Conservation (phyloP, 2,329 filamentous ascomycete genomes). For the Fusarium mangiferae region DNA sequence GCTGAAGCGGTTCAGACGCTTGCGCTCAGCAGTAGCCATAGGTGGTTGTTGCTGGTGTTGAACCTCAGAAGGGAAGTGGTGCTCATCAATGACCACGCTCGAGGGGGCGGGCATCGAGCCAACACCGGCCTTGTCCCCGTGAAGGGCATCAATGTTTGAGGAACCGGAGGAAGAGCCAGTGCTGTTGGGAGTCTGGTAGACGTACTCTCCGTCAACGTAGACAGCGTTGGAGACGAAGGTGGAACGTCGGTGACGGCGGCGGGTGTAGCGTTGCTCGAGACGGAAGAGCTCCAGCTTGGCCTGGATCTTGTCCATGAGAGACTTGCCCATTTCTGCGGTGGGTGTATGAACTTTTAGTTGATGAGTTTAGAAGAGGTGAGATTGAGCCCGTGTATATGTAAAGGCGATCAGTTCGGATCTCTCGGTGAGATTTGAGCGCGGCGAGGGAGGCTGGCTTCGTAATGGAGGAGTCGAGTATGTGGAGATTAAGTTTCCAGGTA, state of each 20-base stretch:
- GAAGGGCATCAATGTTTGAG: slow-evolving; percentile 52
- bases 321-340: slow-evolving; percentile 57
- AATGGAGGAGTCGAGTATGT: slow-evolving; percentile 26
- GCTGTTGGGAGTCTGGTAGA: slow-evolving; percentile 75
- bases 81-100: slow-evolving; percentile 43
- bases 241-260: slow-evolving; percentile 84
- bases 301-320: slow-evolving; percentile 69
- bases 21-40: slow-evolving; percentile 50
- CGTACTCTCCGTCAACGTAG: slow-evolving; percentile 96
- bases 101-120: slow-evolving; percentile 32
- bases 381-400: slow-evolving; percentile 2
- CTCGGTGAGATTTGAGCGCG: slow-evolving; percentile 23
- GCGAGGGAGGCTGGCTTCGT: slow-evolving; percentile 26
- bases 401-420: slow-evolving; percentile 17
- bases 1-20: slow-evolving; percentile 65
- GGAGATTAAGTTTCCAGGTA: slow-evolving; percentile 29
- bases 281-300: slow-evolving; percentile 89
- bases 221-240: slow-evolving; percentile 89
- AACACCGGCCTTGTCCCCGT: slow-evolving; percentile 47
- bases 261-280: slow-evolving; percentile 94
- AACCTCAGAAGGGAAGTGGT: slow-evolving; percentile 30
- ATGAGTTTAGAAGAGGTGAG: not conserved
- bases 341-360: not conserved
- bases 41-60: slow-evolving; percentile 31
- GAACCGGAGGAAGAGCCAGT: slow-evolving; percentile 66